Evolutionary conservation across 345 rosid species (phyloP), one percentile per base, ranked within the genome.

Genomic region (Eucalyptus pumila): DNA sequence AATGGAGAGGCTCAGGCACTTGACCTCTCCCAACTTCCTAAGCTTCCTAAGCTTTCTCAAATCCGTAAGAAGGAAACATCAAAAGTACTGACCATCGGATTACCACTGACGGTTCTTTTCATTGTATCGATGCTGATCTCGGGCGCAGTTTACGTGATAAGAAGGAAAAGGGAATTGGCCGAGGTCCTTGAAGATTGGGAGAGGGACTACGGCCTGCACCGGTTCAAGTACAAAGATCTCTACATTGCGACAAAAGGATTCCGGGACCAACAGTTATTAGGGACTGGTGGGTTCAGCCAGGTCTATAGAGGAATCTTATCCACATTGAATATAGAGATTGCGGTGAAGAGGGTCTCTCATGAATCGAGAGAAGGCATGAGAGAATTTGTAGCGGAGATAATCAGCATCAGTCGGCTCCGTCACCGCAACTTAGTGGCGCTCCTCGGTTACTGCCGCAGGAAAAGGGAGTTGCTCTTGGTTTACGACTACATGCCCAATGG

Each of bases 191-290:
- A 56, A 56, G 62, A 56, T 56, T 56, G 62, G 62, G 14, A 56
- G 62, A 56, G 62, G 62, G 62, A 56, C 34, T 94, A 83, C 12
- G 89, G 97, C 21, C 95, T 95, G 44, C 96, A 94, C 19, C 90
- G 97, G 80, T 96, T 93, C 90, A 90, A 92, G 49, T 96, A 87
- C 94, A 96, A 92, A 86, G 96, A 96, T 87, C 91, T 96, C 23
- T 94, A 95, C 32, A 83, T 87, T 16, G 96, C 98, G 7, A 94
- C 99, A 1, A 95, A 92, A 90, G 98, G 96, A 9, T 96, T 96
- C 72, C 92, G 86, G 83, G 96, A 95, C 44, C 94, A 90, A 80
- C 96, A 92, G 51, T 65, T 95, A 37, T 76, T 96, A 51, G 99
- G 99, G 2, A n/a, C 88, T 0, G 98, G 98, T 3, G 98, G 97